phyloP scores from a whole-genome alignment of 2,329 filamentous ascomycete species.

The Botrytis paeoniae region DNA sequence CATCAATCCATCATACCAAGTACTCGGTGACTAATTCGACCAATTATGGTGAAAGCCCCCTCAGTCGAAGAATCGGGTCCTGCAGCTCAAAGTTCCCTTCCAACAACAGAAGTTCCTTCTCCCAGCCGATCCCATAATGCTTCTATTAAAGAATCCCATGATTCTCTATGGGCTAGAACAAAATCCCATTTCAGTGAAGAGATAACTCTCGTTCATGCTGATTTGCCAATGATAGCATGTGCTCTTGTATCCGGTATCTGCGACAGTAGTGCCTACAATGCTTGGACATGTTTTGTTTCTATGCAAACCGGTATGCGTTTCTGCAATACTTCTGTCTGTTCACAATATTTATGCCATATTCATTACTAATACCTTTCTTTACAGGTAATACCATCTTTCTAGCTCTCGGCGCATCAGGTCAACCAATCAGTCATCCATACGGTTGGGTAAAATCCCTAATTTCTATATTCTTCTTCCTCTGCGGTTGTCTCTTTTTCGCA shows the following conservation, averaged over 20 bases:
- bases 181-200: constrained; percentile 32
- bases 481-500: constrained; percentile 50
- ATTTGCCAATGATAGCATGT: constrained; percentile 42
- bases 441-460: constrained; percentile 53
- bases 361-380: not conserved
- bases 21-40: not conserved
- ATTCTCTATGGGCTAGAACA: not conserved
- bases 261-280: constrained; percentile 47
- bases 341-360: not conserved
- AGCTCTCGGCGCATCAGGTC: constrained; percentile 54
- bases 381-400: constrained; percentile 61
- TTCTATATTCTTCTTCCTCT: constrained; percentile 52
- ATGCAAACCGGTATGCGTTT: constrained; percentile 49
- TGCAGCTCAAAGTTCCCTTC: not conserved
- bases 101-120: constrained; percentile 17
- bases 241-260: constrained; percentile 47
- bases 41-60: not conserved
- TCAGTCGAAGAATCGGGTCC: not conserved
- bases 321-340: not conserved
- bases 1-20: not conserved
- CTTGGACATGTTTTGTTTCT: constrained; percentile 48
- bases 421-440: constrained; percentile 49
- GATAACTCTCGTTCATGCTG: constrained; percentile 36
- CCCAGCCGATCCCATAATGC: constrained; percentile 18
- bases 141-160: constrained; percentile 20